These are phyloP conservation scores for Pseudocercospora eumusae DNA, from an alignment of 2,329 filamentous ascomycete species.

Conservation along the genomic window DNA sequence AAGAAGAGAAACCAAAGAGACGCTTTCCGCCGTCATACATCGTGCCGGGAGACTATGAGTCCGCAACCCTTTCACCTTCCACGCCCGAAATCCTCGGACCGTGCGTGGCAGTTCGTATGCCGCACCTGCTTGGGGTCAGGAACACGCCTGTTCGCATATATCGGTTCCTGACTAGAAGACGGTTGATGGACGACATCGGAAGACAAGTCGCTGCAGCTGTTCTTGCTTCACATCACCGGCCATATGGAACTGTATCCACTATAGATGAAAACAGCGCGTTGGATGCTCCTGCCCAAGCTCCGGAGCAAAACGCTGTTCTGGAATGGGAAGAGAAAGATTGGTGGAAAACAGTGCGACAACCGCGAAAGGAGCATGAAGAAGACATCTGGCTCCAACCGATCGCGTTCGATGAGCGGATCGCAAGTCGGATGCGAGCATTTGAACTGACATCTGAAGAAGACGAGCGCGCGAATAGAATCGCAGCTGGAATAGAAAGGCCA, in stretches of 20 bases:
- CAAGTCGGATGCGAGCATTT: constrained; percentile 77
- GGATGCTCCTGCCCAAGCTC: constrained; percentile 40
- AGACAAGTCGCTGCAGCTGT: constrained; percentile 84
- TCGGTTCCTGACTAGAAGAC: constrained; percentile 81
- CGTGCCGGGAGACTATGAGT: constrained; percentile 68
- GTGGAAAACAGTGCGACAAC: constrained; percentile 71
- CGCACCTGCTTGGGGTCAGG: constrained; percentile 87
- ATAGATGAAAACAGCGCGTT: constrained; percentile 29
- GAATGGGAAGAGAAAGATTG: constrained; percentile 75
- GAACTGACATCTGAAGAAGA: constrained; percentile 70
- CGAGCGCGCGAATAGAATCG: constrained; percentile 57
- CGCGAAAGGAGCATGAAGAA: constrained; percentile 53
- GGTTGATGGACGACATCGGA: constrained; percentile 84
- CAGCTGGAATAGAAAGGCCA: constrained; percentile 25
- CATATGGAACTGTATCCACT: constrained; percentile 43
- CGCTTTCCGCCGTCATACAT: constrained; percentile 74
- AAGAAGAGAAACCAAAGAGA: constrained; percentile 49
- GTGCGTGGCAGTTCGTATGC: constrained; percentile 71
- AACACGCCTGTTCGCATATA: constrained; percentile 85
- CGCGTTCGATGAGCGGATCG: constrained; percentile 74
- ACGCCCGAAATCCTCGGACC: constrained; percentile 74
- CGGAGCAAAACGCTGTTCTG: constrained; percentile 67
- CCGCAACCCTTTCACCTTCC: constrained; percentile 62
- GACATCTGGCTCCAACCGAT: constrained; percentile 72
- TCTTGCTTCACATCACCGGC: constrained; percentile 56